Base-by-base conservation (phyloP, 2,329 filamentous ascomycete genomes). In the Monascus ruber region DNA sequence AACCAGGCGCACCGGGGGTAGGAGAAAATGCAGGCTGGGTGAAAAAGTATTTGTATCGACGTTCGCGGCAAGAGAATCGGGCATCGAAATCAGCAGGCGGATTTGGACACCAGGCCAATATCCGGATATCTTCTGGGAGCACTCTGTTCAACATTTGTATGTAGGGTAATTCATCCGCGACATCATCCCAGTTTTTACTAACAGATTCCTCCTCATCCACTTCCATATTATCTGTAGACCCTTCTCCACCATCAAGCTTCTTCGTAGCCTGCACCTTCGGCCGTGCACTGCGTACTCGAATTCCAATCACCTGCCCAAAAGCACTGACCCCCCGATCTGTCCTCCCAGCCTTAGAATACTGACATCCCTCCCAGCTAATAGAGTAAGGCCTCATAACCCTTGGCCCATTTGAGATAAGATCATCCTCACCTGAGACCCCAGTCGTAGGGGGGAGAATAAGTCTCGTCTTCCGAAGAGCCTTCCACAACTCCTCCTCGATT, bases 31-130 rank as follows among this genome's bases (percentile, higher is more conserved):
- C 85, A 0, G 91, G 91, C 58, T 95, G 86, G 0, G 91, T 96
- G 68, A 98, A 98, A 70, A 94, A 96, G 65, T 98, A 98, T 42
- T 85, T 80, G 67, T 98, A 98, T 48, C 84, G 81, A 24, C 91
- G 76, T 64, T 95, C 87, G 45, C 82, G 78, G 64, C 91, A 98
- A 39, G 84, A 87, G 71, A 95, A 95, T 32, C 91, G 80, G 4
- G 91, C 91, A 28, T 85, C 87, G 62, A 98, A 98, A 44, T 76
- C 76, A 6, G 74, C 64, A 0, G 88, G 85, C 10, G 83, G 85
- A 26, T 77, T 71, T 0, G 89, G 86, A 57, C 88, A 94, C 91
- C 91, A 98, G 3, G 91, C 91, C 29, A 96, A 73, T 42, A 94
- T 71, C 44, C 86, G 78, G 53, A 98, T 96, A 58, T 94, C 88